Conservation (phyloP, 2,329 filamentous ascomycete genomes). For the Fusarium paranaense region DNA sequence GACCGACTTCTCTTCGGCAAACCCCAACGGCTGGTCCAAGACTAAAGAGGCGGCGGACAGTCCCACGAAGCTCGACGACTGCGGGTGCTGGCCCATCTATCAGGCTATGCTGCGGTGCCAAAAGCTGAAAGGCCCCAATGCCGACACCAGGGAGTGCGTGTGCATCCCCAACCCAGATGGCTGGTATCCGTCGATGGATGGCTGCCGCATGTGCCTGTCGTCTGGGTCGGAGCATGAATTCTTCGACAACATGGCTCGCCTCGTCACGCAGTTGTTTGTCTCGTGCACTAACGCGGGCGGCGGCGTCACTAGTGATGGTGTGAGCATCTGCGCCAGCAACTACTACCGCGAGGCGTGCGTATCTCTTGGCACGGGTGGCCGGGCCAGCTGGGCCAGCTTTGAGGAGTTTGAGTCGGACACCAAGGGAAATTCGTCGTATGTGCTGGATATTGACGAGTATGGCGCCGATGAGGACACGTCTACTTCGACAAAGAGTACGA, state of each 20-base stretch:
- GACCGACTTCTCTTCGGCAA: slow-evolving; percentile 14
- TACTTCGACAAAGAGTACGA: slow-evolving; percentile 3
- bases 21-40: slow-evolving; percentile 35
- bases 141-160: slow-evolving; percentile 22
- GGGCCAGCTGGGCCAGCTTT: slow-evolving; percentile 27
- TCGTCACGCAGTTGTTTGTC: slow-evolving; percentile 38
- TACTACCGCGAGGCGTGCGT: slow-evolving; percentile 27
- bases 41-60: slow-evolving; percentile 30
- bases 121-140: slow-evolving; percentile 27
- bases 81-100: slow-evolving; percentile 38
- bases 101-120: slow-evolving; percentile 33
- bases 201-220: slow-evolving; percentile 33
- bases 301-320: slow-evolving; percentile 29
- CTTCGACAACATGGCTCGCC: slow-evolving; percentile 29
- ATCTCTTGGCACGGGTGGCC: slow-evolving; percentile 18
- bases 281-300: slow-evolving; percentile 35
- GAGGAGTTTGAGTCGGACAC: slow-evolving; percentile 10
- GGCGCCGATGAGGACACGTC: slow-evolving; percentile 9
- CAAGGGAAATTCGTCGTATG: slow-evolving; percentile 18
- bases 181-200: slow-evolving; percentile 38
- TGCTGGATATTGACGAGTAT: slow-evolving; percentile 24
- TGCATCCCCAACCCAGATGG: slow-evolving; percentile 35
- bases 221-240: slow-evolving; percentile 21
- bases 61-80: slow-evolving; percentile 37
- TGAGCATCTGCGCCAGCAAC: slow-evolving; percentile 32